Evolutionary conservation across 495 filamentous ascomycete species (phyloP).

Genomic region (Xylaria palmicola): DNA sequence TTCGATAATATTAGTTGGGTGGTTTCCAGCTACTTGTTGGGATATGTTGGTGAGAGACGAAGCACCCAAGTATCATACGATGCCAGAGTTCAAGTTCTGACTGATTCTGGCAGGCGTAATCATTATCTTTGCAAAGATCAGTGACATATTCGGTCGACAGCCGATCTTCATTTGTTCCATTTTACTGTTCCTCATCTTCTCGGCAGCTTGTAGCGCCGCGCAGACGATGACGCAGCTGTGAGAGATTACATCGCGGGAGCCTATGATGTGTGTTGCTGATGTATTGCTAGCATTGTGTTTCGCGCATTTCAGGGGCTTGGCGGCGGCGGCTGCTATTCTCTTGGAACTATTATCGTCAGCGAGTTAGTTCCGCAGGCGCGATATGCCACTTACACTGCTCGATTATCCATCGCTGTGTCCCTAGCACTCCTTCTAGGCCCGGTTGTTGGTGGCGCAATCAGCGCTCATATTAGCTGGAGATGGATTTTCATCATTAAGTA

Average conservation of each 20-base stretch:
- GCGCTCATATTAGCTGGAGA: slow-evolving; percentile 31
- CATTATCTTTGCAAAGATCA: slow-evolving; percentile 51
- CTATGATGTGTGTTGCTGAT: slow-evolving; percentile 25
- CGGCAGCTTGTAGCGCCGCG: slow-evolving; percentile 49
- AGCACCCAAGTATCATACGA: no score
- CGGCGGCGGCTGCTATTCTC: slow-evolving; percentile 53
- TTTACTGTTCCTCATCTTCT: slow-evolving; percentile 50
- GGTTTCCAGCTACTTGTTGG: slow-evolving; percentile 27
- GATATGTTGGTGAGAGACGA: slow-evolving; percentile 6
- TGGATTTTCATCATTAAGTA: slow-evolving; percentile 46
- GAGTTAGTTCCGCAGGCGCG: slow-evolving; percentile 46
- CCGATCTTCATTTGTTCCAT: slow-evolving; percentile 41
- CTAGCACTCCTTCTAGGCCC: slow-evolving; percentile 44
- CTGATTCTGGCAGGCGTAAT: slow-evolving; percentile 15
- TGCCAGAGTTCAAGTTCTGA: no score
- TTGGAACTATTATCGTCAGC: slow-evolving; percentile 47
- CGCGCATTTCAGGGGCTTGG: slow-evolving; percentile 58
- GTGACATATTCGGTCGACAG: slow-evolving; percentile 52
- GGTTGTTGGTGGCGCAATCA: slow-evolving; percentile 45
- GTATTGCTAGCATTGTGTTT: slow-evolving; percentile 48
- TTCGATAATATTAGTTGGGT: slow-evolving; percentile 47
- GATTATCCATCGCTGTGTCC: slow-evolving; percentile 48
- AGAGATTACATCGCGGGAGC: no score
- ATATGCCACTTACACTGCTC: slow-evolving; percentile 44
- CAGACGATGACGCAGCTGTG: slow-evolving; percentile 49